Evolutionary conservation across 805 yeast species (phyloP), one percentile per base, ranked within the genome.

Genomic region (Saccharomycopsis lassenensis): DNA sequence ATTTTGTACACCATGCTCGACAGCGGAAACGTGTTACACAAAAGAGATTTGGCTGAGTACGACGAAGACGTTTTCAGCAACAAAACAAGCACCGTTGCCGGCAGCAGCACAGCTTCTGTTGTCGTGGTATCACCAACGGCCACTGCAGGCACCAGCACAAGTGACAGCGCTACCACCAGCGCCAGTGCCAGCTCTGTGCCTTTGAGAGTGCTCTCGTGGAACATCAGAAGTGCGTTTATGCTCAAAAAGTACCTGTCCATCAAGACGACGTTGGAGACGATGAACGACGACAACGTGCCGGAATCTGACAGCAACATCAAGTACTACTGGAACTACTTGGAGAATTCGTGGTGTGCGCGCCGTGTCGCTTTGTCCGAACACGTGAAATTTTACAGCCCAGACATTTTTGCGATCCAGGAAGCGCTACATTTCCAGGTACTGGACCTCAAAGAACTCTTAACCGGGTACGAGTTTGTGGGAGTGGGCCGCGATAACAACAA

Each of bases 401-500:
- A 57, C 31, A 43, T 60, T 5, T 56, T 60, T 35, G 45, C 55
- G 20, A 58, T 63, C 11, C 62, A 64, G 39, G 70, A 64, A 44
- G 63, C 55, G 4, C 39, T 58, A 30, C 40, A 54, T 14, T 52
- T 61, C 35, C 71, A 64, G 46, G 56, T 65, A 10, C 44, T 46
- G 3, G 66, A 63, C 22, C 42, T 67, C 10, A 47, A 52, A 37
- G 46, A 46, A n/a, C 44, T 52, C 4, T 43, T 58, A 14, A 36
- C 45, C 5, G 45, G 43, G 1, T 48, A 49, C 42, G 48, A 49
- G 8, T 66, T 61, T 53, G 48, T 54, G 19, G 71, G 72, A 16
- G 61, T 64, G 22, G 70, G 70, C 3, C 53, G 71, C 47, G 67
- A 62, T 37, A 67, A 66, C 48, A 71, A 71, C 8, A 41, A 43